These are phyloP conservation scores for Raddia guianensis DNA, from an alignment of 176 grass and related monocot genomes.

Conservation along the genomic window DNA sequence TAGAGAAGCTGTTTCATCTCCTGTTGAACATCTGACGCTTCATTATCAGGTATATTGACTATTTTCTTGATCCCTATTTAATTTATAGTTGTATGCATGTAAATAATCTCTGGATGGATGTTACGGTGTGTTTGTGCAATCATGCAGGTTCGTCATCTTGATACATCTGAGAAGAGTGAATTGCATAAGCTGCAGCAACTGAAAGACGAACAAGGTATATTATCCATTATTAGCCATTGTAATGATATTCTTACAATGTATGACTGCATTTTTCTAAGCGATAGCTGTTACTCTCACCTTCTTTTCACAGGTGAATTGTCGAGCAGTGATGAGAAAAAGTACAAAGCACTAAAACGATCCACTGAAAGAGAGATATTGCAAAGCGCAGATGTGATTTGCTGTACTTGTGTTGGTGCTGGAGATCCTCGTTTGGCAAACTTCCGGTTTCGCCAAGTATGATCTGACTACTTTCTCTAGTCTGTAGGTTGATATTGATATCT, in stretches of 20 bases:
- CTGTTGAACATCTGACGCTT: slow-evolving; percentile 97
- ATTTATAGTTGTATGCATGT: slow-evolving; percentile 20
- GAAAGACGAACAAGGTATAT: slow-evolving; percentile 95
- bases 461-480: slow-evolving; percentile 20
- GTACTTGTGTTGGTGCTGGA: slow-evolving; percentile 98
- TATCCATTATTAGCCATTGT: slow-evolving; percentile 4
- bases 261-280: neutral
- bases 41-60: slow-evolving; percentile 84
- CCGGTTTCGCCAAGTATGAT: slow-evolving; percentile 84
- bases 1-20: slow-evolving; percentile 96
- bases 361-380: slow-evolving; percentile 99
- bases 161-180: slow-evolving; percentile 98
- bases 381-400: slow-evolving; percentile 99
- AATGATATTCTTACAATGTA: neutral
- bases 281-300: slow-evolving; percentile 12
- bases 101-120: neutral
- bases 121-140: slow-evolving; percentile 16
- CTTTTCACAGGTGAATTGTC: slow-evolving; percentile 81
- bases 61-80: slow-evolving; percentile 10
- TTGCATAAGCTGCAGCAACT: slow-evolving; percentile 93
- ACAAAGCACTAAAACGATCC: slow-evolving; percentile 95
- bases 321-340: slow-evolving; percentile 98
- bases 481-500: neutral
- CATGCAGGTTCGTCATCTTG: slow-evolving; percentile 87
- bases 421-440: slow-evolving; percentile 96